phyloP scores from a whole-genome alignment of 1,284 basidiomycete genomes.

The Quambalaria eucalypti region DNA sequence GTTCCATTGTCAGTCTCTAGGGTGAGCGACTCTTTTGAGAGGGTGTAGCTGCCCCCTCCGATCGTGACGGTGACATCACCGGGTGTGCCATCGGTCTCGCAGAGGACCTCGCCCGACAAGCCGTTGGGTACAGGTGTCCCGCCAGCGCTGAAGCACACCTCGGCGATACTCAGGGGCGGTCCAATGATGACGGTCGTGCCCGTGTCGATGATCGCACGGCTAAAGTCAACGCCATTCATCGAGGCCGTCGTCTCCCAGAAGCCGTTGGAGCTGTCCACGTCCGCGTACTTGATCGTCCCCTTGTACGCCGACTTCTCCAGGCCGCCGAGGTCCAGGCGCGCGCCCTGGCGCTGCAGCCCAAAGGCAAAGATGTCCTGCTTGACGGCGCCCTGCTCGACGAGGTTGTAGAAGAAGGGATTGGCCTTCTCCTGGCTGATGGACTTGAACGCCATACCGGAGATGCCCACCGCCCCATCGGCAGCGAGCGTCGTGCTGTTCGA shows the following conservation, averaged over 20 bases:
- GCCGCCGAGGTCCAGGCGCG: constrained; percentile 56
- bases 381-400: constrained; percentile 14
- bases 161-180: too few relatives aligned
- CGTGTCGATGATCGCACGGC: neutral
- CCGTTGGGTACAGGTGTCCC: too few relatives aligned
- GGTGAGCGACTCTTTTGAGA: neutral
- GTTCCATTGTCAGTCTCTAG: neutral
- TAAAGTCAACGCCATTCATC: neutral
- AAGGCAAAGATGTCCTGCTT: constrained; percentile 48
- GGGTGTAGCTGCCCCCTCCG: neutral
- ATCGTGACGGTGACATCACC: neutral
- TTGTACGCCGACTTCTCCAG: constrained; percentile 27
- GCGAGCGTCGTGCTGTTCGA: constrained; percentile 14
- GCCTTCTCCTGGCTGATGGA: constrained; percentile 9
- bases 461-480: constrained; percentile 22
- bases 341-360: constrained; percentile 54
- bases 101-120: too few relatives aligned
- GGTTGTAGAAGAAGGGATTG: constrained; percentile 19
- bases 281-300: constrained; percentile 48
- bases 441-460: constrained; percentile 46
- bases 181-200: neutral
- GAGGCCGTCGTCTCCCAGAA: constrained; percentile 40
- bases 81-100: neutral
- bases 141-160: too few relatives aligned
- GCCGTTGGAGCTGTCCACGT: constrained; percentile 33